phyloP scores from a whole-genome alignment of 768 basidiomycete genomes.

The Phanerodontia chrysosporium region DNA sequence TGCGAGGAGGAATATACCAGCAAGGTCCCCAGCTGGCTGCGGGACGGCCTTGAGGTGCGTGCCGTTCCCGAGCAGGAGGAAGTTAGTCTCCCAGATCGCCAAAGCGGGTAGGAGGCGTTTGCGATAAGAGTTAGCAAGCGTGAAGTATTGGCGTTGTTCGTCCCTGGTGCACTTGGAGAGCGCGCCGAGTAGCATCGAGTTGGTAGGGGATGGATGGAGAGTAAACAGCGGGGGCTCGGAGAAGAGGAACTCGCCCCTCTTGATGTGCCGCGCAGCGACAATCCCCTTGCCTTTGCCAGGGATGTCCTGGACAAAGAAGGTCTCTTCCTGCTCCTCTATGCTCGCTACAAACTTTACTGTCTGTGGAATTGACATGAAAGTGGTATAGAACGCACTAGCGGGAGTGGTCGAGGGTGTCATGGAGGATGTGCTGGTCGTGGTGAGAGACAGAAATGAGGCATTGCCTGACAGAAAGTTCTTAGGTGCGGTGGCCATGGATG shows the following conservation, averaged over 20 bases:
- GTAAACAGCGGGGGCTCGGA: conserved; percentile 26
- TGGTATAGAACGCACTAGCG: conserved; percentile 10
- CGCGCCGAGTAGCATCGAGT: conserved; percentile 21
- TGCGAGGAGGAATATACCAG: conserved; percentile 25
- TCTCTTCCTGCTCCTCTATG: conserved; percentile 12
- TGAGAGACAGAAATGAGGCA: conserved; percentile 4
- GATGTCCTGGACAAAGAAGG: conserved; percentile 14
- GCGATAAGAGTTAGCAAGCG: conserved; percentile 21
- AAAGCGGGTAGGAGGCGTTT: conserved; percentile 20
- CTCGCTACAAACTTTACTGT: conserved; percentile 12
- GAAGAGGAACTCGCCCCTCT: conserved; percentile 23
- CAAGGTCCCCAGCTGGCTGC: conserved; percentile 2
- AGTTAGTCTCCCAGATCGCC: conserved; percentile 28
- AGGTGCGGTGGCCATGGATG: neutral
- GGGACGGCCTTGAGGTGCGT: neutral
- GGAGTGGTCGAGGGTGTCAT: conserved; percentile 1
- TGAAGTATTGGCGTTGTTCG: conserved; percentile 24
- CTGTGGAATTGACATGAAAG: neutral
- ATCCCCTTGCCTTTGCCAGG: conserved; percentile 24
- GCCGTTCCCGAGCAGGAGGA: conserved; percentile 16
- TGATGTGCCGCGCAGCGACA: conserved; percentile 22
- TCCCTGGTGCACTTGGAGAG: conserved; percentile 21
- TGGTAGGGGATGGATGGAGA: conserved; percentile 15
- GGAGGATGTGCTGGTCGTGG: neutral
- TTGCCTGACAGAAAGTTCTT: neutral